Conservation (phyloP, 2,329 filamentous ascomycete species). For the Gnomoniopsis sp. region DNA sequence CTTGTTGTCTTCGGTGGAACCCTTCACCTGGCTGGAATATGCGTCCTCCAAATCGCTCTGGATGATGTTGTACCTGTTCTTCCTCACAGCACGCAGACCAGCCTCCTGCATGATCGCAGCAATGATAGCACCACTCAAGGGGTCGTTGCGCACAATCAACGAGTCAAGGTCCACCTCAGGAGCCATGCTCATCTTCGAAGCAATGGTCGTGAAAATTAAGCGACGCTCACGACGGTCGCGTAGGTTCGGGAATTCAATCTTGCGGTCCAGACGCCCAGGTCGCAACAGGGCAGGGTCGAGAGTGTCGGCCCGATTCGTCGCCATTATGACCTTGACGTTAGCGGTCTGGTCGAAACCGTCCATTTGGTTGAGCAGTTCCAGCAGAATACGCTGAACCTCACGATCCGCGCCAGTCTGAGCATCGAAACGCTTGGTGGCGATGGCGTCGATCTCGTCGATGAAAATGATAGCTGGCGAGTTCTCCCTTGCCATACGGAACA, state of each 20-base stretch:
- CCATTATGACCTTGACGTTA: conserved; percentile 99
- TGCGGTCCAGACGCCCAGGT: conserved; percentile 91
- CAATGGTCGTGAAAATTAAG: conserved; percentile 97
- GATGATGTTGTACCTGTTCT: conserved; percentile 99
- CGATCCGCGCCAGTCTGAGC: conserved; percentile 96
- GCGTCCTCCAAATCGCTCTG: conserved; percentile 95
- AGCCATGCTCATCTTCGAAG: conserved; percentile 92
- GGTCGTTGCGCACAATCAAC: conserved; percentile 94
- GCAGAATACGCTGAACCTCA: conserved; percentile 96
- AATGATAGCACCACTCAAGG: conserved; percentile 90
- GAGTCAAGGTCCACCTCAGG: conserved; percentile 96
- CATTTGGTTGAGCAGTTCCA: conserved; percentile 99
- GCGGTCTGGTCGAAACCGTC: conserved; percentile 98
- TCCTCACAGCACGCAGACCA: conserved; percentile 86
- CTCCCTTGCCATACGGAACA: conserved; percentile 98
- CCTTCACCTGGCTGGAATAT: conserved; percentile 96
- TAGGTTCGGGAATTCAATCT: conserved; percentile 97
- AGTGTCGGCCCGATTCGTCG: conserved; percentile 96
- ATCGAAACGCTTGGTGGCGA: conserved; percentile 98
- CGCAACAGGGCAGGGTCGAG: conserved; percentile 92
- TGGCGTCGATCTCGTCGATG: conserved; percentile 98
- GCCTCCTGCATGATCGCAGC: conserved; percentile 99
- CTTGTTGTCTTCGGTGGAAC: conserved; percentile 61
- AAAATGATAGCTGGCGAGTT: conserved; percentile 99
- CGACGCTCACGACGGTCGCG: conserved; percentile 91